These are phyloP conservation scores for Opeltia flavorubescens DNA, from an alignment of 495 filamentous ascomycete genomes.

Conservation along the genomic window DNA sequence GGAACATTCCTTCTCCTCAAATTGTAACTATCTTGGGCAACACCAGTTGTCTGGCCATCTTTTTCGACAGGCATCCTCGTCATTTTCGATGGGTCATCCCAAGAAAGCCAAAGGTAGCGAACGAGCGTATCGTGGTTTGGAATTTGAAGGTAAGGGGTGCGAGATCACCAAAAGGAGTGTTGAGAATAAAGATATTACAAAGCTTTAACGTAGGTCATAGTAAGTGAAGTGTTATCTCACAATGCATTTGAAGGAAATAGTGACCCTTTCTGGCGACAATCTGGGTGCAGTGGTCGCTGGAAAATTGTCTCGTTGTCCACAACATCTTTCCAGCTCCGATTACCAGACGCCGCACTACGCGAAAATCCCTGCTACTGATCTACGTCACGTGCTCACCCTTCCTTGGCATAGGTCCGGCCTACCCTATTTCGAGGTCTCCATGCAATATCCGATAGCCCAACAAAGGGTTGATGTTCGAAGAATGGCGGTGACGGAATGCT, in stretches of 20 bases:
- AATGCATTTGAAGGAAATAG: background rate
- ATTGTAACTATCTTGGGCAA: constrained; percentile 46
- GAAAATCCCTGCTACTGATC: background rate
- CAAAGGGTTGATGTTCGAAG: too few species aligned
- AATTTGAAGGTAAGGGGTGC: background rate
- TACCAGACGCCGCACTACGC: background rate
- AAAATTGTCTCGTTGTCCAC: background rate
- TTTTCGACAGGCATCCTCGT: constrained; percentile 33
- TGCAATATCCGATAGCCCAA: too few species aligned
- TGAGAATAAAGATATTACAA: background rate
- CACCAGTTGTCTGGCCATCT: constrained; percentile 48
- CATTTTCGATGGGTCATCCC: background rate
- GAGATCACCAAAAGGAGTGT: background rate
- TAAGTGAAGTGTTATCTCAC: background rate
- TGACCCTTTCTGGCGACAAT: background rate
- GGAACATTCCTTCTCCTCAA: constrained; percentile 63
- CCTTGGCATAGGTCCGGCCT: too few species aligned
- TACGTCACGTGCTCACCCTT: too few species aligned
- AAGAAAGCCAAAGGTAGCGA: background rate
- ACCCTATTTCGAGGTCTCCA: too few species aligned
- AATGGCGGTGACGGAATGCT: too few species aligned
- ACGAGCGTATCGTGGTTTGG: background rate
- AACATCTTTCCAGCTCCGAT: background rate
- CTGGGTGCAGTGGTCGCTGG: background rate
- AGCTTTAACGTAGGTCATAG: background rate